Evolutionary conservation across 1,284 basidiomycete species (phyloP), one percentile per base, ranked within the genome.

Genomic region (Lentinula novae-zelandiae): DNA sequence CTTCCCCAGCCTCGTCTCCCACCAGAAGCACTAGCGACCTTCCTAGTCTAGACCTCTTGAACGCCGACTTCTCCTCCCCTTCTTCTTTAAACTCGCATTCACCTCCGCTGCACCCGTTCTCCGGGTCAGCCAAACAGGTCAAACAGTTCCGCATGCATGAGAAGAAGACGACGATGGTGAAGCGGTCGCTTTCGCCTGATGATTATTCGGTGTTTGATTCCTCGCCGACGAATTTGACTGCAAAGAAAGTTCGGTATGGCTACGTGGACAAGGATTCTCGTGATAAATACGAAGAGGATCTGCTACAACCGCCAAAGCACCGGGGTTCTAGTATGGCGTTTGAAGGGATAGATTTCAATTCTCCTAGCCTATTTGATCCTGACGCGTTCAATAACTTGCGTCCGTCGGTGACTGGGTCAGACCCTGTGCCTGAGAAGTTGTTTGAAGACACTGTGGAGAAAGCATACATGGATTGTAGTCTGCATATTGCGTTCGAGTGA

Each of bases 1-100:
- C 76, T 2, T 77, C 77, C 0, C 76, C 77, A 6, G 67, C 72
- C 7, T 75, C 76, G 3, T 27, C 27, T 27, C 1, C 77, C 78
- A 17, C 75, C 75, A 34, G 52, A 46, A 12, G 27, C 27, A 27
- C 27, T 3, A 57, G 65, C 10, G 69, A 69, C 31, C 53, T 34
- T 55, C 40, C 62, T 49, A 62, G 69, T 58, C 53, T 64, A 22
- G 58, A 62, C 31, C 10, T 33, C 17, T 49, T 64, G 20, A 59
- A 62, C 31, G n/a, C 40, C 17, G 53, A 65, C 33, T 62, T 69
- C 33, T 17, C n/a, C 63, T 52, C 13, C 22, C n/a, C 8, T 20
- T 10, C 3, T 22, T 13, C 12, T 8, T 33, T 13, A 39, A 33
- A n/a, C 20, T 27, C 31, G 3, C n/a, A 46, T 20, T 46, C 62